phyloP scores from a whole-genome alignment of 305 asterid species.

The Plantago lanceolata region DNA sequence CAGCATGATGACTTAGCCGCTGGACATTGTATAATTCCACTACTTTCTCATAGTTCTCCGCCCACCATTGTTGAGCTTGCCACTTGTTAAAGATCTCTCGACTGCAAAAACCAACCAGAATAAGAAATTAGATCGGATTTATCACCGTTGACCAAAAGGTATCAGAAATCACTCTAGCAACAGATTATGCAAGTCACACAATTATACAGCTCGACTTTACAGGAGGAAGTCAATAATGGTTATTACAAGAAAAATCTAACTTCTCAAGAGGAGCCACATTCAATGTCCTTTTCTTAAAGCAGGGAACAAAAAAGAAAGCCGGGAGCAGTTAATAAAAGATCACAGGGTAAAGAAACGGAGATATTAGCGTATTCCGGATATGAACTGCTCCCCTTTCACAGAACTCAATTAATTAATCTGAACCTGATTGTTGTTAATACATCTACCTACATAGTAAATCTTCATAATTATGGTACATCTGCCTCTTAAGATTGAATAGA shows the following conservation, averaged over 20 bases:
- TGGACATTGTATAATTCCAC: slow-evolving; percentile 84
- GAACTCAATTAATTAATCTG: too few relatives aligned
- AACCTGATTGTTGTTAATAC: too few relatives aligned
- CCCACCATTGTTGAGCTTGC: slow-evolving; percentile 95
- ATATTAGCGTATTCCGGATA: too few relatives aligned
- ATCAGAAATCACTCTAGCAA: neutral
- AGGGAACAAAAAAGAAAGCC: too few relatives aligned
- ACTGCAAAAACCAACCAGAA: slow-evolving; percentile 38
- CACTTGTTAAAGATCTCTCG: slow-evolving; percentile 85
- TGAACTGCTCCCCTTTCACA: too few relatives aligned
- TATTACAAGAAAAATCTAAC: neutral
- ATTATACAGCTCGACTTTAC: slow-evolving; percentile 1
- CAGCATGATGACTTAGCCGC: slow-evolving; percentile 50
- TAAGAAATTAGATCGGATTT: slow-evolving; percentile 10
- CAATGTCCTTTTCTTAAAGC: too few relatives aligned
- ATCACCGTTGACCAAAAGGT: slow-evolving; percentile 8
- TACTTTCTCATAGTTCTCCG: slow-evolving; percentile 74
- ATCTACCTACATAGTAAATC: too few relatives aligned
- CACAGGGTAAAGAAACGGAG: too few relatives aligned
- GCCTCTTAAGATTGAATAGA: too few relatives aligned
- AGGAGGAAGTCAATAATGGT: neutral
- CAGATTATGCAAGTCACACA: neutral
- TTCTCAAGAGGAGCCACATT: too few relatives aligned
- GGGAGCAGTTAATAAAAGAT: too few relatives aligned
- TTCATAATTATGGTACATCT: too few relatives aligned